Evolutionary conservation across 352 stramenopile genomes (phyloP).

Genomic region (Pythium periplocum): DNA sequence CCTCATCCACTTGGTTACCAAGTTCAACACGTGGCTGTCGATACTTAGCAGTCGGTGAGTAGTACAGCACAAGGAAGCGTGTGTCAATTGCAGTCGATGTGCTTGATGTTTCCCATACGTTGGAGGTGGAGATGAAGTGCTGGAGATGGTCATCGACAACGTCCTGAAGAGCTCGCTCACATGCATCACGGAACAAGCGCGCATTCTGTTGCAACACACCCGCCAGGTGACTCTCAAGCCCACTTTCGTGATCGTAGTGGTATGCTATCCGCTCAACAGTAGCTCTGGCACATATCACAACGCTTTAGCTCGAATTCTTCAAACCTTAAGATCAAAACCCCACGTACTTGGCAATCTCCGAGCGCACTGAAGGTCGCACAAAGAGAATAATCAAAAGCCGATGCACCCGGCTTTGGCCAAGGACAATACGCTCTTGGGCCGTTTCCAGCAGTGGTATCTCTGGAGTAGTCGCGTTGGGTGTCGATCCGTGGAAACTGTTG

Average conservation of each 20-base stretch:
- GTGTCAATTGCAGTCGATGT: too few species aligned
- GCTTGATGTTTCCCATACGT: too few species aligned
- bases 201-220: constrained; percentile 3
- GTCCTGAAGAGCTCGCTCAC: constrained; percentile 5
- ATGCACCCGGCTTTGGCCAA: constrained; percentile 20
- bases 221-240: constrained; percentile 9
- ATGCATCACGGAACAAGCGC: constrained; percentile 7
- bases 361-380: constrained; percentile 21
- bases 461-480: neutral
- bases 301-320: neutral
- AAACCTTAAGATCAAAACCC: neutral
- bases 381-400: constrained; percentile 29
- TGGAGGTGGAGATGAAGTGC: neutral
- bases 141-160: constrained; percentile 4
- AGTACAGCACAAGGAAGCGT: too few species aligned
- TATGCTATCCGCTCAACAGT: constrained; percentile 29
- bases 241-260: constrained; percentile 38
- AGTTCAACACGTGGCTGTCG: too few species aligned
- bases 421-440: constrained; percentile 36
- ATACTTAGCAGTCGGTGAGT: too few species aligned
- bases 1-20: neutral
- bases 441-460: constrained; percentile 40
- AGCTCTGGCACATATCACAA: constrained; percentile 16
- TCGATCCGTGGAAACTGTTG: constrained; percentile 17
- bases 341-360: constrained; percentile 28